Evolutionary conservation across 2,329 filamentous ascomycete species (phyloP), one percentile per base, ranked within the genome.

Genomic region (Lasiodiplodia theobromae): DNA sequence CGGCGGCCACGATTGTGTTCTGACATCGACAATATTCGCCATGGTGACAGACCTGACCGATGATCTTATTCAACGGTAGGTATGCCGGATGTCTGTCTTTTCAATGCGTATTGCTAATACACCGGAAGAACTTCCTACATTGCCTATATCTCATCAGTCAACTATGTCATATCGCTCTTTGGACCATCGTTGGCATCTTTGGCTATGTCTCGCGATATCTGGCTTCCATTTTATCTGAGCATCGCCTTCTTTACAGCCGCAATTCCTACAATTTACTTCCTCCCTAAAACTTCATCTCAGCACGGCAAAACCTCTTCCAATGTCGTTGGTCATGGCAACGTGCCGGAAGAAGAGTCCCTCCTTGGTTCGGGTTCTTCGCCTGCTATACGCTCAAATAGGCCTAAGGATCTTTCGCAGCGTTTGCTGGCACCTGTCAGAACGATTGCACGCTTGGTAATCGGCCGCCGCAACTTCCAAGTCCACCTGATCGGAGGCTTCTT

Each of bases 211-310:
- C 71, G 69, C 49, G 77, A 73, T 66, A 67, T 80, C 0, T 80
- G 77, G 78, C 68, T 78, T 1, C 78, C 78, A 1, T 80, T 80
- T 60, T 77, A 73, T 71, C 70, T 79, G 54, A 77, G 76, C 52
- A 73, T 79, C 23, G 66, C 37, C 3, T 70, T 79, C 0, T 69
- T 79, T 2, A 28, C 73, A 4, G 72, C 73, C 34, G 77, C 75
- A 0, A 69, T 78, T 25, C 66, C 66, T 11, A 47, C 47, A 1
- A 51, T 56, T 6, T 67, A 51, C 16, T 12, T 49, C 8, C 65
- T 67, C 28, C 60, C 60, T 5, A 38, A n/a, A 14, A 38, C 60
- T 11, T 18, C 38, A 12, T 38, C 44, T 25, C 6, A 64, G 6
- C 44, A 31, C 21, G 53, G 16, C 28, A 23, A 38, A 23, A 1